A percentile compares a stretch with the other conserved stretches of the same genome.
Conservation (phyloP, 495 filamentous ascomycete species). For the Neurospora sp. region DNA sequence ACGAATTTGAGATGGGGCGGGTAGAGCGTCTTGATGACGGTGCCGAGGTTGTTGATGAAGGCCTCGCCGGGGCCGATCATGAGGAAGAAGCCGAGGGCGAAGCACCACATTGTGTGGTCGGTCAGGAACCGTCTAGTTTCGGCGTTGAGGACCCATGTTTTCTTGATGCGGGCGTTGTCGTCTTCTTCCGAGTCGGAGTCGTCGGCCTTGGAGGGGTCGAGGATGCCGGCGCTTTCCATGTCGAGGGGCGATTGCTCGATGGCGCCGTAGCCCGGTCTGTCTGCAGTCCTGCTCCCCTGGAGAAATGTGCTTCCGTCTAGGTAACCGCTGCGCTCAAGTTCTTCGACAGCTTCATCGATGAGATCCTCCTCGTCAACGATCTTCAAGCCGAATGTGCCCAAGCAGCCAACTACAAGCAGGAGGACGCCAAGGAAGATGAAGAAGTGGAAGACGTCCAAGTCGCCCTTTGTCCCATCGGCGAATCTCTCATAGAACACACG, state of each 20-base stretch:
- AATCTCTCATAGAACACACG: conserved; percentile 58
- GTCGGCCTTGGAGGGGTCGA: conserved; percentile 9
- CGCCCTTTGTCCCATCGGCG: conserved; percentile 54
- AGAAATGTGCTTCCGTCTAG: conserved; percentile 45
- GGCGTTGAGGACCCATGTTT: conserved; percentile 76
- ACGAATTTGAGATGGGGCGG: conserved; percentile 42
- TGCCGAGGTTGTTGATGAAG: conserved; percentile 96
- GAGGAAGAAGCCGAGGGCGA: conserved; percentile 85
- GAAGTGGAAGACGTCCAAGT: conserved; percentile 76
- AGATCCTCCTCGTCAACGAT: conserved; percentile 55
- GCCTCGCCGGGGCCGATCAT: conserved; percentile 90
- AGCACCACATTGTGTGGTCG: conserved; percentile 91
- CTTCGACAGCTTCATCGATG: conserved; percentile 78
- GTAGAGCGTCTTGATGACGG: conserved; percentile 78
- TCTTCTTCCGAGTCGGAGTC: conserved; percentile 38
- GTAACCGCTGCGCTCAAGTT: conserved; percentile 75
- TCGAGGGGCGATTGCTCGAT: conserved; percentile 23
- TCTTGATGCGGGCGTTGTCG: conserved; percentile 61
- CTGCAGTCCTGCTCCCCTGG: conserved; percentile 21
- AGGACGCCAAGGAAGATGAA: conserved; percentile 71
- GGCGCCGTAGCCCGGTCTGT: conserved; percentile 24
- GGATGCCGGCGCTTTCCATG: conserved; percentile 21
- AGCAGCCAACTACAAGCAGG: conserved; percentile 55
- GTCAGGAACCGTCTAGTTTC: conserved; percentile 74
- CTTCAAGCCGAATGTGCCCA: conserved; percentile 62